These are phyloP conservation scores for Thoreauomyces humboldtii DNA, from an alignment of 192 early-diverging fungal genomes.

Conservation along the genomic window DNA sequence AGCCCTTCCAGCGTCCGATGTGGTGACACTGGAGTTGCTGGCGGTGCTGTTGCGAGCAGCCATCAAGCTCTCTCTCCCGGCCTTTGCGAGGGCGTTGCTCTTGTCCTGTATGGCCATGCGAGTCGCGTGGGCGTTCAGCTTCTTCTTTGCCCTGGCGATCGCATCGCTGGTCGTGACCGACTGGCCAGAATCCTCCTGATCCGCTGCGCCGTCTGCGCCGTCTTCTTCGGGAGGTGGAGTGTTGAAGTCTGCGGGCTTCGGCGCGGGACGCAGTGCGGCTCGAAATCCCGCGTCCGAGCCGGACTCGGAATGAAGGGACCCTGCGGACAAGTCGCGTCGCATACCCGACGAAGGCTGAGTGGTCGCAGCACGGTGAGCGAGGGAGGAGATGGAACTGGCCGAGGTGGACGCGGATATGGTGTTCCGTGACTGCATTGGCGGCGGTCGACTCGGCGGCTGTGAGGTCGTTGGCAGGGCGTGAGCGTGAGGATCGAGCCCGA, in stretches of 20 bases:
- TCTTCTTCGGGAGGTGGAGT: background rate
- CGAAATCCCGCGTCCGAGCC: background rate
- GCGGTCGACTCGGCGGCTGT: background rate
- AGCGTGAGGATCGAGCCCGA: too few species aligned
- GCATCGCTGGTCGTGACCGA: background rate
- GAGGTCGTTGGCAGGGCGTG: too few species aligned
- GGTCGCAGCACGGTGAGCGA: background rate
- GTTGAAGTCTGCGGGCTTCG: constrained; percentile 20
- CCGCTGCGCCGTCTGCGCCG: too few species aligned
- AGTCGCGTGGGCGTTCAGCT: constrained; percentile 9
- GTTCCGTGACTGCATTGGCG: background rate
- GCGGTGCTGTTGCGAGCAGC: constrained; percentile 1
- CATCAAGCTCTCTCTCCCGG: constrained; percentile 1
- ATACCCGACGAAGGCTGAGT: background rate
- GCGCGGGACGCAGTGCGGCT: constrained; percentile 2
- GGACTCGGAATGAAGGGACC: background rate
- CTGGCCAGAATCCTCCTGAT: background rate
- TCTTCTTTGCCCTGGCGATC: constrained; percentile 12
- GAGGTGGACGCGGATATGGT: constrained; percentile 1
- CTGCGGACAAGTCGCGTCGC: constrained; percentile 8
- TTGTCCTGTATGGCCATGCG: constrained; percentile 22
- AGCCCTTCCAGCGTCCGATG: background rate
- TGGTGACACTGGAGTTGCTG: background rate
- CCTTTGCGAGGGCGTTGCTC: constrained; percentile 14
- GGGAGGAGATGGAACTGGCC: constrained; percentile 1